Percentiles rank a stretch among this genome's conserved stretches.
Evolutionary conservation across 225 moss, liverwort and hornwort species (phyloP).

Genomic region (Bryum argenteum): DNA sequence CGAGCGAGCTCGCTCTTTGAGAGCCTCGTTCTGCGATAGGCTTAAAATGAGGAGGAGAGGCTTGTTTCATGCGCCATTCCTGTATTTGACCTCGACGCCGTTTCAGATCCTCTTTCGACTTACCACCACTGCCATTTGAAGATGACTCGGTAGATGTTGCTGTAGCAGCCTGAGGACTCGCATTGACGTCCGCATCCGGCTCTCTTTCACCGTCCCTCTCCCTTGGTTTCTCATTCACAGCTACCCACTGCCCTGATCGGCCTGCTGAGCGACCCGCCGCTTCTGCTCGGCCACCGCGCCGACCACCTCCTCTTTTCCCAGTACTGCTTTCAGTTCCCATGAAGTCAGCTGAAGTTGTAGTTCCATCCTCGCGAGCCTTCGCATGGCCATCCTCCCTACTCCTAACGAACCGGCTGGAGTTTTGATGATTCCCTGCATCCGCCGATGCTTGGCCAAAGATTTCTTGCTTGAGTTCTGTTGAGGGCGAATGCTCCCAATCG

Average conservation of each 20-base stretch:
- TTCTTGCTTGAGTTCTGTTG: slow-evolving; percentile 37
- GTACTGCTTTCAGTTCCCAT: slow-evolving; percentile 40
- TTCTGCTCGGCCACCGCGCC: slow-evolving; percentile 64
- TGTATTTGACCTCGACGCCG: slow-evolving; percentile 85
- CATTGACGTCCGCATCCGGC: slow-evolving; percentile 25
- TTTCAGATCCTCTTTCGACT: slow-evolving; percentile 75
- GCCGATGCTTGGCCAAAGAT: slow-evolving; percentile 27
- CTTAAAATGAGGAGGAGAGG: slow-evolving; percentile 56
- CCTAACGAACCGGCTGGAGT: slow-evolving; percentile 36
- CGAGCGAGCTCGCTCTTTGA: slow-evolving; percentile 32
- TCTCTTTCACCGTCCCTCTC: slow-evolving; percentile 61
- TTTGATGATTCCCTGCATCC: slow-evolving; percentile 49
- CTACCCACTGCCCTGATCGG: slow-evolving; percentile 90
- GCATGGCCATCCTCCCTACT: slow-evolving; percentile 35
- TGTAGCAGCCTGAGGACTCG: slow-evolving; percentile 43
- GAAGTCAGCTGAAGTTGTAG: slow-evolving; percentile 12
- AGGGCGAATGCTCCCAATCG: slow-evolving; percentile 51
- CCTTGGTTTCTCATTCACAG: slow-evolving; percentile 75
- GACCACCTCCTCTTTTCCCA: slow-evolving; percentile 54
- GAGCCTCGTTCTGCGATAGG: slow-evolving; percentile 34
- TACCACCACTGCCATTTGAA: slow-evolving; percentile 57
- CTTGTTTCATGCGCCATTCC: slow-evolving; percentile 98
- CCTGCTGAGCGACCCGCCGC: slow-evolving; percentile 60
- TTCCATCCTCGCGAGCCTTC: slow-evolving; percentile 31
- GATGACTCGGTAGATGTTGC: slow-evolving; percentile 38